Evolutionary conservation across 345 rosid genomes (phyloP), one percentile per base, ranked within the genome.

Genomic region (Brassica incana): DNA sequence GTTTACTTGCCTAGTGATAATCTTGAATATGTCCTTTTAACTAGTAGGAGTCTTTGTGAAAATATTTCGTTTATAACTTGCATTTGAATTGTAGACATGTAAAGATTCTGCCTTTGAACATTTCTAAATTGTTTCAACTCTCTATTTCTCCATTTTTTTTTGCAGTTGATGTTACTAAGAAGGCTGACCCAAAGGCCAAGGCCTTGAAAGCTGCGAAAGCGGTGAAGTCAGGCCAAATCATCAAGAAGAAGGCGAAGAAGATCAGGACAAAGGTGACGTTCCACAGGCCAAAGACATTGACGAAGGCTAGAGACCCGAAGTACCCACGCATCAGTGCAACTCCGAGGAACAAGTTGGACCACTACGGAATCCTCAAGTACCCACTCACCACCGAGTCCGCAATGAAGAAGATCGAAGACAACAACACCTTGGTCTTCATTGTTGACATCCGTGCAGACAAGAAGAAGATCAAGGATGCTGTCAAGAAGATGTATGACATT

Each of bases 361-460:
- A 81, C 2, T 87, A 88, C 82, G 87, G 83, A 35, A 88, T 88
- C 67, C 82, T 89, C 71, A 89, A 87, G 78, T 86, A 72, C 33
- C 92, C 92, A 6, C 86, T 89, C 64, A 89, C 92, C 1, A 87
- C 92, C 0, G 88, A 89, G 64, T 89, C 91, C 0, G 92, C 92
- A 5, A 89, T 89, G 91, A 88, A 89, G 79, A 89, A 89, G 83
- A 88, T 89, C 4, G 89, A 89, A 66, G 91, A 89, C 61, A 89
- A 86, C 87, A 89, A 85, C 82, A 89, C 92, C 14, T 68, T 89
- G 56, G 91, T 88, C 9, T 89, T 81, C 75, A 81, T 81, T 32
- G 92, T 89, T n/a, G 90, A 89, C 71, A 77, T 87, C 61, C 86
- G 88, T 72, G 90, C 92, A 29, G 88, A 85, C 86, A 87, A 89